A percentile compares a stretch with the other conserved stretches of the same genome.
phyloP scores from a whole-genome alignment of 495 filamentous ascomycete species.

The Daldinia grandis region DNA sequence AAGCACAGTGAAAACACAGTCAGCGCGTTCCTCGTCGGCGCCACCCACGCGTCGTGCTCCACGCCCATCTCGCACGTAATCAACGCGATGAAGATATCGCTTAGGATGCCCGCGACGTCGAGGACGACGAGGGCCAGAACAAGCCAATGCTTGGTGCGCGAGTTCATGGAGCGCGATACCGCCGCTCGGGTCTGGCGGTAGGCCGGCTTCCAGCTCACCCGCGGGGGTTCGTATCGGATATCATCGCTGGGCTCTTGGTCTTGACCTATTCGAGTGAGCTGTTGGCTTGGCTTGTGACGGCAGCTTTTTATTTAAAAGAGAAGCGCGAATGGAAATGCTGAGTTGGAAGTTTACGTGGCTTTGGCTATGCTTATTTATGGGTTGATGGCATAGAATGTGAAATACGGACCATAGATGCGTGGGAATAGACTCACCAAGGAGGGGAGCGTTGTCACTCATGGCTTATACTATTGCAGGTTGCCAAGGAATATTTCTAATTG shows the following conservation, averaged over 20 bases:
- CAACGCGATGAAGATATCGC: constrained; percentile 65
- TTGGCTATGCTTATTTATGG: neutral
- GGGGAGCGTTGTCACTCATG: constrained; percentile 25
- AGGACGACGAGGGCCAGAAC: constrained; percentile 33
- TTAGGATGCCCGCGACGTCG: constrained; percentile 34
- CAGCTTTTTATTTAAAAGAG: neutral
- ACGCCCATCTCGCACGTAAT: constrained; percentile 63
- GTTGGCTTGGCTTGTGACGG: neutral
- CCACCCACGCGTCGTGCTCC: constrained; percentile 48
- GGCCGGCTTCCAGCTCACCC: neutral
- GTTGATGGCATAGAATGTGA: constrained; percentile 17
- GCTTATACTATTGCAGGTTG: neutral
- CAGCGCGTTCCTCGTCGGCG: constrained; percentile 52
- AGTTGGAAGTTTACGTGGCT: neutral
- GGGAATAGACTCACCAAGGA: constrained; percentile 29
- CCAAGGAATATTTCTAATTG: neutral
- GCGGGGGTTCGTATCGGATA: neutral
- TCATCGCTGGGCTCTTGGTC: neutral
- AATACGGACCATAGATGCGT: neutral
- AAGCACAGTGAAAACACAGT: constrained; percentile 60
- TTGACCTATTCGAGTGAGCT: neutral
- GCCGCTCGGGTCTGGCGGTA: neutral
- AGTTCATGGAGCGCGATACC: constrained; percentile 54
- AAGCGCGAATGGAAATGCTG: neutral
- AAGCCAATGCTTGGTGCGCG: constrained; percentile 61